Base-by-base conservation (phyloP, 139 green algal species). In the Diplosphaera chodatii region DNA sequence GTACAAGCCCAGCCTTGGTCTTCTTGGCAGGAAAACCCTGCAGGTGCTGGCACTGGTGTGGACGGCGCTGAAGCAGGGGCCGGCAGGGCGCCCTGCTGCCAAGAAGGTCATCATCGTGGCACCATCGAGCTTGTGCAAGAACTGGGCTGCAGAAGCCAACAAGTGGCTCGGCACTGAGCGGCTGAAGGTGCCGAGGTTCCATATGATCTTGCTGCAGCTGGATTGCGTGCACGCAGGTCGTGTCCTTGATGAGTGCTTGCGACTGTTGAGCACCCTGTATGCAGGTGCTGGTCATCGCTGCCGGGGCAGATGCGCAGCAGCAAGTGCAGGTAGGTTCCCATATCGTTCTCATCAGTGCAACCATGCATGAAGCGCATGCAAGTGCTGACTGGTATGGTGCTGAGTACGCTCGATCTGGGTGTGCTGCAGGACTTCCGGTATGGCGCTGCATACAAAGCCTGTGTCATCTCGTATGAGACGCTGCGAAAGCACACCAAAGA, bases 121-220 rank as follows among this genome's bases (percentile, higher is more conserved):
- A 0, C 92, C 92, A 0, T 84, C 80, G 41, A 87, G 74, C 22
- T 72, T 96, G 59, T 79, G 87, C 25, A 71, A 80, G 21, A 96
- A 97, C 78, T 96, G 91, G 92, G 80, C 66, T 0, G 82, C 66
- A 13, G 82, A 92, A 69, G 79, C 89, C 25, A 88, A 84, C 33
- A 95, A 96, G 73, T 97, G 92, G 92, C 84, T 96, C 55, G 90
- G 90, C 40, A 40, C 67, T 1, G 86, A 93, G 81, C 80, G 91
- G 0, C 68, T 93, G 13, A 59, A 59, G 48, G 48, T 59, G 18
- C 48, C 10, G 8, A 10, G 37, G 10, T 20, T 6, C 37, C 6
- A 10, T 10, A 48, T 48, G 37, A 48, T n/a, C n/a, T n/a, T n/a
- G n/a, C n/a, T n/a, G n/a, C n/a, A n/a, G n/a, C n/a, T n/a, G n/a